phyloP scores from a whole-genome alignment of 108 stramenopile species.

The Skeletonema menzelii region DNA sequence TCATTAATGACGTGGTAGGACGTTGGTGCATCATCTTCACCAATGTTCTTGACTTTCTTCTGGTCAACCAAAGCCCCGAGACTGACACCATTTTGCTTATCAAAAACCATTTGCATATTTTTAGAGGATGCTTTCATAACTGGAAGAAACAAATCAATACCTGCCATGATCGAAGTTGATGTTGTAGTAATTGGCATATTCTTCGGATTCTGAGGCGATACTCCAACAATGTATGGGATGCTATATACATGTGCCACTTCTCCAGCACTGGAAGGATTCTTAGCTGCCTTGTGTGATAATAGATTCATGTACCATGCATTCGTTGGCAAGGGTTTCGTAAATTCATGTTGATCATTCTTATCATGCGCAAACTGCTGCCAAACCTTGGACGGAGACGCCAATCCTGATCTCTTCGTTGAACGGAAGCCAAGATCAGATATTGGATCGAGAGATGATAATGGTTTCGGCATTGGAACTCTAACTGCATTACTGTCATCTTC shows the following conservation, averaged over 20 bases:
- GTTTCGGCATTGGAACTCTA: conserved; percentile 36
- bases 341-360: background rate
- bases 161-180: conserved; percentile 54
- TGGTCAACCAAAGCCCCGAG: conserved; percentile 24
- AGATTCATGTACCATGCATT: conserved; percentile 89
- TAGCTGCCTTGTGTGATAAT: conserved; percentile 45
- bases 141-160: conserved; percentile 54
- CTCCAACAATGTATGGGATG: conserved; percentile 77
- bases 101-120: conserved; percentile 52
- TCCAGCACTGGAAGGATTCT: conserved; percentile 49
- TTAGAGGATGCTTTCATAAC: conserved; percentile 17
- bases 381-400: conserved; percentile 37
- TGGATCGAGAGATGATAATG: conserved; percentile 38
- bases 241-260: conserved; percentile 70
- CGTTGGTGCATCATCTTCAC: conserved; percentile 11
- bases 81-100: conserved; percentile 35
- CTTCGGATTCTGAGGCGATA: conserved; percentile 56
- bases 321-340: conserved; percentile 64
- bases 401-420: conserved; percentile 31
- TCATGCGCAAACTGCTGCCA: conserved; percentile 26
- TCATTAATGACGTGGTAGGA: conserved; percentile 33
- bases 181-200: conserved; percentile 34
- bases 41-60: background rate
- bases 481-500: background rate
- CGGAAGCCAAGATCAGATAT: conserved; percentile 32